These are phyloP conservation scores for Pyronema omphalodes DNA, from an alignment of 495 filamentous ascomycete species.

Conservation along the genomic window DNA sequence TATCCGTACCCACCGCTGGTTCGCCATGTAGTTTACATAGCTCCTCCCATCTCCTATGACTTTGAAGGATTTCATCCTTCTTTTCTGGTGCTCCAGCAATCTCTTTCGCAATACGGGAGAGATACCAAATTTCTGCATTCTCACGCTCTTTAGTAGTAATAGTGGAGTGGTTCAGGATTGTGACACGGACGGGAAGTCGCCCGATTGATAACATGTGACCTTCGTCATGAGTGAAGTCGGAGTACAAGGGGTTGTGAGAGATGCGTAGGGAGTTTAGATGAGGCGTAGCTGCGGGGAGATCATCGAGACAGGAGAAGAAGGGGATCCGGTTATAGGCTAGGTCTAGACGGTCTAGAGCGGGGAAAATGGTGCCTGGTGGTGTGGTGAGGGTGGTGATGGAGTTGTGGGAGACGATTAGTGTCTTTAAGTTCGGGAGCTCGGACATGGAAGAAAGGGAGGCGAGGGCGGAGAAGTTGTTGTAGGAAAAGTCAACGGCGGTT, in stretches of 20 bases:
- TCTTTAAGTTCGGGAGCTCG: conserved; percentile 39
- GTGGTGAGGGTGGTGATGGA: conserved; percentile 26
- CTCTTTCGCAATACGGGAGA: conserved; percentile 58
- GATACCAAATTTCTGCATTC: conserved; percentile 85
- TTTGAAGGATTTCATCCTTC: conserved; percentile 31
- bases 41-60: conserved; percentile 49
- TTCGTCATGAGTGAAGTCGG: conserved; percentile 39
- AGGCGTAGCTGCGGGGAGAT: conserved; percentile 46
- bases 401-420: conserved; percentile 42
- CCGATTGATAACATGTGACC: conserved; percentile 74
- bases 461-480: conserved; percentile 50
- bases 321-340: conserved; percentile 58
- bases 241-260: conserved; percentile 62
- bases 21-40: conserved; percentile 27
- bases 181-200: conserved; percentile 46
- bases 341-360: conserved; percentile 47
- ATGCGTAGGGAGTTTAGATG: conserved; percentile 53
- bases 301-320: conserved; percentile 53
- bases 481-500: conserved; percentile 49
- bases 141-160: conserved; percentile 54
- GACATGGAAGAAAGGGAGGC: conserved; percentile 39
- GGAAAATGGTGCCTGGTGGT: conserved; percentile 23
- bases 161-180: conserved; percentile 53
- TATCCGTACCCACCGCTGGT: conserved; percentile 41
- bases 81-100: conserved; percentile 40